Evolutionary conservation across 2,329 filamentous ascomycete species (phyloP), one percentile per base, ranked within the genome.

Genomic region (Hirsutella minnesotensis): DNA sequence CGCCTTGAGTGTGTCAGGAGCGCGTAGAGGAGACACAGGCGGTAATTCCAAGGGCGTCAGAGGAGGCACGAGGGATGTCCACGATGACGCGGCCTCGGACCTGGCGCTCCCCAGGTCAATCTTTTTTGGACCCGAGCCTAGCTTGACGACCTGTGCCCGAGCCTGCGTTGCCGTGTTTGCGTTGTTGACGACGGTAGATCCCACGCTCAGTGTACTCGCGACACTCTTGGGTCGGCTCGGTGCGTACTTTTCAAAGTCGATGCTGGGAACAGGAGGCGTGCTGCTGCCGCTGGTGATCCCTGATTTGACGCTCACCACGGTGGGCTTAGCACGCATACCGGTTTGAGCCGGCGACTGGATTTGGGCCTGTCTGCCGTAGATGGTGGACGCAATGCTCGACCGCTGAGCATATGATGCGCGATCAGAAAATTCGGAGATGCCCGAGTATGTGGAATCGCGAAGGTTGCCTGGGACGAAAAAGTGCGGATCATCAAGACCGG

Each of bases 391-490:
- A 49, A 96, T 84, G 56, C 85, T 89, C 39, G 75, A 80, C 44
- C 79, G 73, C 29, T 74, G 73, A 29, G 76, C 77, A 46, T 72
- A 77, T 1, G 78, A 82, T 0, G 75, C 78, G 44, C 77, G 69
- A 56, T 81, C 77, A 27, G 70, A 73, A 52, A 70, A 75, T 40
- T 68, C 71, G 2, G 84, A 86, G 47, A 83, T 76, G 47, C 77
- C 83, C 5, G 88, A 94, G 64, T 89, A 95, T 12, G 87, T 90
- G 7, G 88, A 95, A 64, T 94, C 87, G 50, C 90, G 83, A 38
- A 95, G 73, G 56, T 95, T 87, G 46, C 83, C 83, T 10, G 89
- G 89, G 53, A 94, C 83, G 62, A 95, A 95, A 72, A 94, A 95
- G 58, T 94, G 86, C 56, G 92, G 85, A 47, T 94, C 86, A 46